Conservation (phyloP, 805 yeast species). For the Spathaspora sp. region DNA sequence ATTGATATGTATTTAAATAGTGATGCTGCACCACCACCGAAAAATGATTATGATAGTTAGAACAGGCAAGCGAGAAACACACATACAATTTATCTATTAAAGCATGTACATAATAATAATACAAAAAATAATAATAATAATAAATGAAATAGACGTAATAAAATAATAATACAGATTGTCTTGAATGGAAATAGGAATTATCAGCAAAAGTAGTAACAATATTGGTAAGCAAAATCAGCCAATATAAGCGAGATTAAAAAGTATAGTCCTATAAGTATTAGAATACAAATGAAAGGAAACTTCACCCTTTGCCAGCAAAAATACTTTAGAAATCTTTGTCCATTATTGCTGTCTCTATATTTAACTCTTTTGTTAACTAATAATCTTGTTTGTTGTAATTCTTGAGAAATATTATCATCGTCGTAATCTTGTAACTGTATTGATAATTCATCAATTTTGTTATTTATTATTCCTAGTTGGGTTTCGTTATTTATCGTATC, state of each 20-base stretch:
- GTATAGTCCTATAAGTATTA: constrained; percentile 7
- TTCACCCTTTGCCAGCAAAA: not conserved
- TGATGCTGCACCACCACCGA: constrained; percentile 80
- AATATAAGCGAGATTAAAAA: constrained; percentile 17
- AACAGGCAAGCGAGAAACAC: not conserved
- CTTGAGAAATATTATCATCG: constrained; percentile 15
- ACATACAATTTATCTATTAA: not conserved
- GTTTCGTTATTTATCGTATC: not conserved
- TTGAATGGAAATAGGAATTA: not conserved
- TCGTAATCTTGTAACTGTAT: constrained; percentile 1
- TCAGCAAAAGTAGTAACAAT: constrained; percentile 39
- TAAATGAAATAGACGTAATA: not conserved
- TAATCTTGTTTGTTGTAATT: constrained; percentile 15
- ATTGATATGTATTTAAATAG: constrained; percentile 82
- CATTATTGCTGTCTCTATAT: not conserved
- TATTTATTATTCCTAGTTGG: not conserved
- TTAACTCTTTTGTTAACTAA: constrained; percentile 1
- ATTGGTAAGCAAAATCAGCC: constrained; percentile 32
- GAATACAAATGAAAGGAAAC: not conserved
- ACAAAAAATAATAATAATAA: not conserved
- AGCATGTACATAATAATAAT: not conserved
- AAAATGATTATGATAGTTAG: constrained; percentile 73
- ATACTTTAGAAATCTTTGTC: not conserved
- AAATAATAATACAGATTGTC: constrained; percentile 3
- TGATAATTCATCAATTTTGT: not conserved